phyloP scores from a whole-genome alignment of 176 grass and related monocot genomes.

The Lolium perenne region DNA sequence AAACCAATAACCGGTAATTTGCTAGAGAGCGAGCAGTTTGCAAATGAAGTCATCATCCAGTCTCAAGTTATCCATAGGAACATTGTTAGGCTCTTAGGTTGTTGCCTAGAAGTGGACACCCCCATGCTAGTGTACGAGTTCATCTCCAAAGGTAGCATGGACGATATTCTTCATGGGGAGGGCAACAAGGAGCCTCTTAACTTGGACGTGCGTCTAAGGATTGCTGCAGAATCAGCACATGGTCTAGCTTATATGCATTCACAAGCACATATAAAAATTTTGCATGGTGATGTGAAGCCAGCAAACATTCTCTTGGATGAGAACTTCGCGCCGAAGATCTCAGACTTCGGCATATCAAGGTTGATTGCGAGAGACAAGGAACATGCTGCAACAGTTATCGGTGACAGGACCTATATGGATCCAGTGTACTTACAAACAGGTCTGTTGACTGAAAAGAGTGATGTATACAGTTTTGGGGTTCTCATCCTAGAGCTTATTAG shows the following conservation, averaged over 20 bases:
- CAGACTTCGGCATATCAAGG: not conserved
- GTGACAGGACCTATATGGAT: not conserved
- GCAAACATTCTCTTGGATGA: not conserved
- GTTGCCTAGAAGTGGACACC: too few species aligned
- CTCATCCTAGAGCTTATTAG: not conserved
- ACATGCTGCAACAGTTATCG: not conserved
- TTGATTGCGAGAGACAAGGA: not conserved
- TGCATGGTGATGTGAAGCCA: not conserved
- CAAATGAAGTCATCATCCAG: too few species aligned
- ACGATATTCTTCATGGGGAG: not conserved
- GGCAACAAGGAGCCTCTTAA: not conserved
- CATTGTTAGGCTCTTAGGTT: too few species aligned
- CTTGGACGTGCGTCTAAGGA: not conserved
- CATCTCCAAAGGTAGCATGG: too few species aligned
- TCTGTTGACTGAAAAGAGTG: too few species aligned
- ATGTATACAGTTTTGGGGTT: not conserved
- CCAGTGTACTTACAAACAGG: too few species aligned
- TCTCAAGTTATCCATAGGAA: too few species aligned
- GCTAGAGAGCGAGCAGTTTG: too few species aligned
- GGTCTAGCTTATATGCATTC: not conserved
- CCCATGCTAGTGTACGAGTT: too few species aligned
- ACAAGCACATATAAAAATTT: not conserved
- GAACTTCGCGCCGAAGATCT: not conserved
- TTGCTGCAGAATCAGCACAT: not conserved
- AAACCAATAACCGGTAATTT: too few species aligned